Evolutionary conservation across 768 basidiomycete species (phyloP).

Genomic region (Boletellus sp.): DNA sequence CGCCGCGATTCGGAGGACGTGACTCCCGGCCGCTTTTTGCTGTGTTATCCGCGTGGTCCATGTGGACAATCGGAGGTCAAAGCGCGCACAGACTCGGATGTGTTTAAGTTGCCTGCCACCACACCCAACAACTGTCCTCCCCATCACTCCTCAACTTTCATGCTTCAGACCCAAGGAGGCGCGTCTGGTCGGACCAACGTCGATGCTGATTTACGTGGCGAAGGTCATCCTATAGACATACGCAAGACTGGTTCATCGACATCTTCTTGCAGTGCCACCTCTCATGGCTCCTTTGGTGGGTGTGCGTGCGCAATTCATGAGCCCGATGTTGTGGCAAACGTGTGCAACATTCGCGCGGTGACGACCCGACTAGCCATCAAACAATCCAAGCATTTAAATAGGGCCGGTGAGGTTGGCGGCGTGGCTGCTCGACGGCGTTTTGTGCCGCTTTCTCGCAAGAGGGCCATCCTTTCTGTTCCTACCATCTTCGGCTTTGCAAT

Average conservation of each 20-base stretch:
- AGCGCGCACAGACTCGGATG: neutral
- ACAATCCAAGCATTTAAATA: neutral
- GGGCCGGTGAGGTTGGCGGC: neutral
- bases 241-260: neutral
- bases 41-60: neutral
- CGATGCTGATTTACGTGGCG: neutral
- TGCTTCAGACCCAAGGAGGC: neutral
- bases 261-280: neutral
- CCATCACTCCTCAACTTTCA: neutral
- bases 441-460: neutral
- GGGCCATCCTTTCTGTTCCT: neutral
- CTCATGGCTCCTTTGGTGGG: neutral
- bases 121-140: neutral
- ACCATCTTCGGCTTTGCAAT: neutral
- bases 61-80: neutral
- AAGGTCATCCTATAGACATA: neutral
- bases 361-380: neutral
- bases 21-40: neutral
- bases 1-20: neutral
- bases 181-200: neutral
- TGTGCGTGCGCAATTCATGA: neutral
- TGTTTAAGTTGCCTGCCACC: neutral
- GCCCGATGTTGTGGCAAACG: neutral
- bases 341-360: constrained; percentile 10
- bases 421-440: neutral